Conservation (phyloP, 1,284 basidiomycete genomes). For the Cutaneotrichosporon cavernicola region DNA sequence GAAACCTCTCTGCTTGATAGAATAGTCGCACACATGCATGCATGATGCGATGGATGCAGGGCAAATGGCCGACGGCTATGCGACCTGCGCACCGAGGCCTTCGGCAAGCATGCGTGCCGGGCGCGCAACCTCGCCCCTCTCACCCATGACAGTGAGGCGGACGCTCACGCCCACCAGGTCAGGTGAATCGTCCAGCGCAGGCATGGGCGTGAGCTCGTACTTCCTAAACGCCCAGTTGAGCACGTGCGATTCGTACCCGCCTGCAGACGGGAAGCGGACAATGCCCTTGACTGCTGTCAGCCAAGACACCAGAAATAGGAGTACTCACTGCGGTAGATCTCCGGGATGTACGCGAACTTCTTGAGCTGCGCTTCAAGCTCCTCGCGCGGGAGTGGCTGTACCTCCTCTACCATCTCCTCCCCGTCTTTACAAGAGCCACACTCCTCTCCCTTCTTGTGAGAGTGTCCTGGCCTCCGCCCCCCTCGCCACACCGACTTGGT, state of each 20-base stretch:
- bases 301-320: background rate
- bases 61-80: slow-evolving; percentile 15
- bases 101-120: slow-evolving; percentile 62
- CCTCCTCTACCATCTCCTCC: slow-evolving; percentile 31
- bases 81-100: slow-evolving; percentile 55
- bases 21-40: background rate
- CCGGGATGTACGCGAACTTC: slow-evolving; percentile 56
- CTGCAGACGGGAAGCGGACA: slow-evolving; percentile 57
- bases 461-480: slow-evolving; percentile 38
- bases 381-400: slow-evolving; percentile 21
- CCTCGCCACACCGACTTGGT: slow-evolving; percentile 65
- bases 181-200: slow-evolving; percentile 48
- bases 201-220: slow-evolving; percentile 63
- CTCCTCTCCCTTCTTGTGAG: slow-evolving; percentile 31
- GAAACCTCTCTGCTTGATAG: background rate
- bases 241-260: slow-evolving; percentile 58
- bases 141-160: slow-evolving; percentile 80
- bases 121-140: slow-evolving; percentile 70
- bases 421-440: slow-evolving; percentile 11
- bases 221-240: slow-evolving; percentile 90
- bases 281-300: slow-evolving; percentile 65
- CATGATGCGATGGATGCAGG: background rate
- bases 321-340: slow-evolving; percentile 50
- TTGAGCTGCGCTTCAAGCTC: slow-evolving; percentile 56
- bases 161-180: slow-evolving; percentile 54